Evolutionary conservation across 1,284 basidiomycete genomes (phyloP), one percentile per base, ranked within the genome.

Genomic region (Ustilago xerochloae): DNA sequence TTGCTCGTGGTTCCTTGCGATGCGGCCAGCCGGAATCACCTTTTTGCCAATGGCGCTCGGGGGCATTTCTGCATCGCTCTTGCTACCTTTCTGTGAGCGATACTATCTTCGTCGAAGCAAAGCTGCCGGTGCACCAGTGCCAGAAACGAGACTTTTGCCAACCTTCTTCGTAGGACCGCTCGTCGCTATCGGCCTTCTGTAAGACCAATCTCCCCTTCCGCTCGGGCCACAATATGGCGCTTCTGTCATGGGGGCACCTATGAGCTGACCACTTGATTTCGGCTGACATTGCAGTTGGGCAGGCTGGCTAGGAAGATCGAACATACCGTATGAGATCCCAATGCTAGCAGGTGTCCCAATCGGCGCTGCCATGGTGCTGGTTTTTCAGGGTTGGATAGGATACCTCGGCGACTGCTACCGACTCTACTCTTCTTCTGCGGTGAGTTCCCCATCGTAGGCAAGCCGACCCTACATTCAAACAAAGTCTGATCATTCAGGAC

Each of bases 321-420:
- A 50, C 28, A 24, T 74, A 0, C 64, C 70, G 9, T 67, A 58
- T 49, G 29, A 20, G 10, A 51, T 74, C 0, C 30, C 71, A 2
- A 74, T 71, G 73, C 56, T 71, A 18, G 63, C 59, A 6, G 63
- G 73, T 0, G 32, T 69, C 2, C 71, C 66, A 6, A 69, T 74
- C 55, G 71, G 71, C 9, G 58, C 58, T 15, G 71, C 65, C 1
- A 74, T 74, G 71, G 66, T 69, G 20, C 47, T 68, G 12, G 66
- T 65, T 32, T 74, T 74, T 20, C 71, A 74, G 30, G 71, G 71
- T 45, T 74, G 71, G 71, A 62, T 69, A 12, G 57, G 66, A 20
- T 74, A 69, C 33, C 49, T 74, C 7, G 71, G 71, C n/a, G 71
- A 74, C 26, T 68, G 65, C 46, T 74, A 74, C 32, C 62, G 65